Conservation (phyloP, 2,329 filamentous ascomycete species). For the Claviceps purpurea region DNA sequence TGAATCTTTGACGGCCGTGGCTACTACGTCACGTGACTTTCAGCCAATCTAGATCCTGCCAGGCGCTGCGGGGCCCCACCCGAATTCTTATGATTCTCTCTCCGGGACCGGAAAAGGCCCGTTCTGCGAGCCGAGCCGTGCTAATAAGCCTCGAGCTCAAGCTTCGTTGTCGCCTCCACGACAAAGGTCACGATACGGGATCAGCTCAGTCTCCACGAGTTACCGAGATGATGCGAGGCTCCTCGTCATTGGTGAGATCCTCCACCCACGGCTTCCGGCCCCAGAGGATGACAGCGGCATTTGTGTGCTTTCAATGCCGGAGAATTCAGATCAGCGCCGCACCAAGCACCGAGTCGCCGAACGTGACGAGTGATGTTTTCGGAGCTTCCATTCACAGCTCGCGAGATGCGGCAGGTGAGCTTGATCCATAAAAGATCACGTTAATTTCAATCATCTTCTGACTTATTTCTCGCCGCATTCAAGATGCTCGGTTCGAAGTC, state of each 20-base stretch:
- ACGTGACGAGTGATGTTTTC: conserved; percentile 40
- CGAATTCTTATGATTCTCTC: background rate
- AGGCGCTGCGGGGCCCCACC: background rate
- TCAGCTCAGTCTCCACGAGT: background rate
- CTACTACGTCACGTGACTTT: too few relatives aligned
- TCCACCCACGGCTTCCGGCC: conserved; percentile 19
- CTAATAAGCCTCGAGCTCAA: background rate
- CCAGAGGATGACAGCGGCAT: conserved; percentile 17
- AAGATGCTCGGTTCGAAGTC: conserved; percentile 91
- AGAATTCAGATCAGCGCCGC: conserved; percentile 49
- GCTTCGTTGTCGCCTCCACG: background rate
- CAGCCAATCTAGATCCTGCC: background rate
- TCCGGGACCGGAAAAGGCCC: conserved; percentile 19
- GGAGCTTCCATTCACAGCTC: conserved; percentile 30
- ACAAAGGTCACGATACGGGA: too few relatives aligned
- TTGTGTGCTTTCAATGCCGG: conserved; percentile 43
- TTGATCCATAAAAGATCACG: background rate
- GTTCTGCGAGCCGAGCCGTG: conserved; percentile 6
- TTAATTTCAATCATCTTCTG: background rate
- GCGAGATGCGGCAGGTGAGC: conserved; percentile 38
- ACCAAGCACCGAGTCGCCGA: conserved; percentile 42
- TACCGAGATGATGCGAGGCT: conserved; percentile 26
- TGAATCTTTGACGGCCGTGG: too few relatives aligned
- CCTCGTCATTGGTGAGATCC: conserved; percentile 25
- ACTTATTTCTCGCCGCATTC: background rate